Base-by-base conservation (phyloP, 805 yeast genomes). In the Lipomyces mesembrius region DNA sequence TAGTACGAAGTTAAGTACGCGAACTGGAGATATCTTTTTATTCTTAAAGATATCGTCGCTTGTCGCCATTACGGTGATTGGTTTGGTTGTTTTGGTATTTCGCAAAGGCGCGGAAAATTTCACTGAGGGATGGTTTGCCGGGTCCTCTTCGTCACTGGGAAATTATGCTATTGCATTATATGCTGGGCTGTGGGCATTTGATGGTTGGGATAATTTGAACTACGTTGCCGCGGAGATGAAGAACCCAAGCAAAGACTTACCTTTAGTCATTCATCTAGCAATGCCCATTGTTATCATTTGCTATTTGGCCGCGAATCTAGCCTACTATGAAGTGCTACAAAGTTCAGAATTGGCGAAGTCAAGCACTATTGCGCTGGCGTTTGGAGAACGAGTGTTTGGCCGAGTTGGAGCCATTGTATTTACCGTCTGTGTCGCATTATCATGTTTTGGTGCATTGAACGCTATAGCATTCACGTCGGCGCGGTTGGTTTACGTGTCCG, bases 291-390 rank as follows among this genome's bases (percentile, higher is more conserved):
- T 80, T 9, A 77, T 79, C 27, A 20, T 72, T 7, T 75, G 77
- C 32, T 80, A 80, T 68, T 37, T 79, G 25, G 63, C 75, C 22
- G 79, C 80, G 17, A 80, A 80, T 64, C 29, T 75, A 17, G 76
- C 80, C 5, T 80, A 80, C 70, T 80, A 87, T 75, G 92, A 92
- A 3, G 94, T 91, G 59, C 91, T 92, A 53, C 90, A 93, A 64
- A 83, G 84, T 68, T 88, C 86, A 5, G 87, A 82, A 55, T 69
- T 80, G 12, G 72, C 74, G 27, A 59, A 68, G 2, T 72, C 81
- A 2, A 73, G 77, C 14, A 77, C 81, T 0, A 80, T 80, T 2
- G 80, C 80, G 3, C 65, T 80, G 46, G 71, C 77, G 5, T 72
- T 80, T 51, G 79, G 79, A 34, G 61, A 71, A 2, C 66, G 68